Base-by-base conservation (phyloP, 2,329 filamentous ascomycete genomes). In the Esteya vermicola region DNA sequence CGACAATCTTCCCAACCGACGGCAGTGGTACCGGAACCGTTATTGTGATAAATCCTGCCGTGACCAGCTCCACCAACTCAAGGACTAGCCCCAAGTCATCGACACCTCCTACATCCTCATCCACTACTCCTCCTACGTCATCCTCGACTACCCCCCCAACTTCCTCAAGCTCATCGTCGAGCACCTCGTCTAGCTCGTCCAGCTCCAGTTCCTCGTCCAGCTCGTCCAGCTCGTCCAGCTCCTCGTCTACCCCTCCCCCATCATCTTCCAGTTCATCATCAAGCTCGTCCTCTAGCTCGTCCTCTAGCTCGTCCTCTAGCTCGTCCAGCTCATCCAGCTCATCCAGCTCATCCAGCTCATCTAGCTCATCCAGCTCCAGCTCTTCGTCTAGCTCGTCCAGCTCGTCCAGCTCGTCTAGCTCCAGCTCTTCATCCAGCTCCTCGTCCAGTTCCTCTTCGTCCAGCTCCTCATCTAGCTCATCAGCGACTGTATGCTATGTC, bases 1-100 rank as follows among this genome's bases (percentile, higher is more conserved):
- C 41, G 1, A 16, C 39, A 9, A 36, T 33, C 7, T n/a, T 43
- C 2, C 31, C 32, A 3, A 36, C 41, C 3, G 28, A 22, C 20
- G 40, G 34, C 14, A 18, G 26, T 9, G 38, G 31, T 2, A 40
- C 42, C 7, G 41, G 38, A 2, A 44, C 42, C 1, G 31, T 41
- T 13, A 20, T 38, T 7, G 26, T 41, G 14, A 16, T 18, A 14
- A 31, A 18, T 18, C 16, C 28, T 9, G 28, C 13, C 16, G 9
- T 9, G 12, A 31, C 13, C 28, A 30, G n/a, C 3, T 4, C 28
- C 19, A 18, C 14, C n/a, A 31, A 18, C 28, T 31, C 28, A 6
- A 31, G 28, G 6, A 28, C 5, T 12, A 28, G 6, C 27, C 16
- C 5, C 27, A 10, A 28, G 12, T 28, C 27, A 5, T 28, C 27